Percentiles rank a stretch among this genome's conserved stretches.
Conservation (phyloP, 768 basidiomycete species). For the Rhodotorula toruloides region DNA sequence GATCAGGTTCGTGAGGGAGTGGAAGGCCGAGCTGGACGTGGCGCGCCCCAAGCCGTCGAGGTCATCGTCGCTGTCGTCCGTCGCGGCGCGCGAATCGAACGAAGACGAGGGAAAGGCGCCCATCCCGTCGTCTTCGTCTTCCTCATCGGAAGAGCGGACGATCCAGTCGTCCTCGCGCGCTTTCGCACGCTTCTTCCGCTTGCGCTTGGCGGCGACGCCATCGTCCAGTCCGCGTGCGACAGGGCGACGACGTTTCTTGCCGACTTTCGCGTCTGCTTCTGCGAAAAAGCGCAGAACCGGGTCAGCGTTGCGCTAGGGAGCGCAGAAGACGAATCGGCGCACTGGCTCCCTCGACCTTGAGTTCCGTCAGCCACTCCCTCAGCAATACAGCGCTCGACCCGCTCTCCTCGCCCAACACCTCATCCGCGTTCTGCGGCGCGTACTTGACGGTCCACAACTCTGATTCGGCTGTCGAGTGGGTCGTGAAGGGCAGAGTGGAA, state of each 20-base stretch:
- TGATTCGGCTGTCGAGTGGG: not conserved
- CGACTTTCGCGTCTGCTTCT: not conserved
- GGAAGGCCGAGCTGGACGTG: slow-evolving; percentile 28
- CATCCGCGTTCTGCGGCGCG: slow-evolving; percentile 64
- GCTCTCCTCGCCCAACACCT: slow-evolving; percentile 66
- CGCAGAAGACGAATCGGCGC: not conserved
- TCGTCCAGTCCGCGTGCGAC: slow-evolving; percentile 22
- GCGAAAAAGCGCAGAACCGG: too few relatives aligned
- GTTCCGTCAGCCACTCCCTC: slow-evolving; percentile 70
- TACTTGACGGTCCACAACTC: slow-evolving; percentile 68
- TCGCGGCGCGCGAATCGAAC: not conserved
- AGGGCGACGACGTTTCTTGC: slow-evolving; percentile 17
- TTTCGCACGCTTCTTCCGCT: slow-evolving; percentile 16
- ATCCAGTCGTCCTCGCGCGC: slow-evolving; percentile 36
- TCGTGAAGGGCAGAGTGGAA: not conserved
- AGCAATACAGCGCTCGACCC: slow-evolving; percentile 64
- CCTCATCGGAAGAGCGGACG: slow-evolving; percentile 41
- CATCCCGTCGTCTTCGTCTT: slow-evolving; percentile 47
- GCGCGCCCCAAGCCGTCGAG: slow-evolving; percentile 44
- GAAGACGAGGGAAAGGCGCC: slow-evolving; percentile 58
- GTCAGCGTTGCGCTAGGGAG: not conserved
- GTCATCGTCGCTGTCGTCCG: not conserved
- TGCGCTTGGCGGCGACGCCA: slow-evolving; percentile 21
- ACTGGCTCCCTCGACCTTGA: slow-evolving; percentile 42
- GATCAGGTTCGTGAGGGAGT: slow-evolving; percentile 72